These are phyloP conservation scores for Pyrus hybrid DNA, from an alignment of 331 rosid species.

Conservation along the genomic window DNA sequence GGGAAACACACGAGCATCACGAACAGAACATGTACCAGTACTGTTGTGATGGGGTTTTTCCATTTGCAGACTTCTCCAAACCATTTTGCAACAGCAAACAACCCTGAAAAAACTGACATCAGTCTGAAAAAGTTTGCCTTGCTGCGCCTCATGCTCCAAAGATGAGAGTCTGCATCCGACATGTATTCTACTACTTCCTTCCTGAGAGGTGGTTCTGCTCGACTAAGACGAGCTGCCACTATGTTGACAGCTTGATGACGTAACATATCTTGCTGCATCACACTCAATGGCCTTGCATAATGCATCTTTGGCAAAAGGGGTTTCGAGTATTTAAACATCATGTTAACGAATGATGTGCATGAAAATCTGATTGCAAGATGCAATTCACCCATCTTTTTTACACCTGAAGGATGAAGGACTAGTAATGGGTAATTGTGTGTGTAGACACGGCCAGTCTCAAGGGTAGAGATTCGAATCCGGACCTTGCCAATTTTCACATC, in stretches of 20 bases:
- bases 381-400: conserved; percentile 87
- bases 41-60: conserved; percentile 67
- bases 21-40: conserved; percentile 69
- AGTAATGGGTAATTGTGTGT: conserved; percentile 68
- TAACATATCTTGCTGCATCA: conserved; percentile 66
- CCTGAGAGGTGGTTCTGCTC: conserved; percentile 85
- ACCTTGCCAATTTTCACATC: conserved; percentile 75
- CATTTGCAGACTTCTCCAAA: conserved; percentile 76
- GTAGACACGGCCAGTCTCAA: conserved; percentile 70
- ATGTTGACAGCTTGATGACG: conserved; percentile 71
- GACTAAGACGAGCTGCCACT: conserved; percentile 74
- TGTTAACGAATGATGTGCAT: conserved; percentile 45
- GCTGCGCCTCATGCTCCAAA: conserved; percentile 97
- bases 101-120: conserved; percentile 62
- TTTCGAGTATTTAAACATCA: conserved; percentile 55
- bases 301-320: conserved; percentile 96
- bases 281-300: conserved; percentile 57
- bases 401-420: conserved; percentile 85
- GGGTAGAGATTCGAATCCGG: conserved; percentile 78
- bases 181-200: conserved; percentile 86
- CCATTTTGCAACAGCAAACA: conserved; percentile 60
- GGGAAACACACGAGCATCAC: conserved; percentile 83
- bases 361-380: conserved; percentile 86
- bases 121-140: conserved; percentile 87
- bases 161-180: conserved; percentile 80